A percentile compares a stretch with the other conserved stretches of the same genome.
phyloP scores from a whole-genome alignment of 1,284 basidiomycete species.

The Leccinum laetum region DNA sequence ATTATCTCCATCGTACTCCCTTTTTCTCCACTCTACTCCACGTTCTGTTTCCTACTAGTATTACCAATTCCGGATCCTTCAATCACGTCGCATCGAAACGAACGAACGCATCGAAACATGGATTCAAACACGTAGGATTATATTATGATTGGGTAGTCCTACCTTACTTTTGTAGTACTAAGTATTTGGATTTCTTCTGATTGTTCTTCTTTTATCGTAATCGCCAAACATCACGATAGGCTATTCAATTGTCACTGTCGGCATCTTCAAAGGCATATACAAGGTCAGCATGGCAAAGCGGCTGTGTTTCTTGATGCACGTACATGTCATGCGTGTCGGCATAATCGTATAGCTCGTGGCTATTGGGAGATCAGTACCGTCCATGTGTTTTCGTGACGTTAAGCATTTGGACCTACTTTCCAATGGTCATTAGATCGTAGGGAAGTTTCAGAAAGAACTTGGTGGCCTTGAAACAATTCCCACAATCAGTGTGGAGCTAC shows the following conservation, averaged over 20 bases:
- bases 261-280: background rate
- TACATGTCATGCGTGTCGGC: slow-evolving; percentile 75
- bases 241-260: background rate
- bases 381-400: background rate
- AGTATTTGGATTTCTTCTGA: background rate
- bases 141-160: background rate
- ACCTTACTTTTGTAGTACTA: background rate
- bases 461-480: slow-evolving; percentile 46
- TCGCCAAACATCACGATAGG: background rate
- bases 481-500: background rate
- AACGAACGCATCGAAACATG: background rate
- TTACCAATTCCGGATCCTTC: too few relatives aligned
- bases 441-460: slow-evolving; percentile 74
- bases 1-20: too few relatives aligned
- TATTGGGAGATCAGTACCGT: slow-evolving; percentile 27
- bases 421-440: slow-evolving; percentile 85
- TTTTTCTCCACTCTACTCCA: too few relatives aligned
- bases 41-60: too few relatives aligned
- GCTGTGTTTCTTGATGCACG: slow-evolving; percentile 17
- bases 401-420: slow-evolving; percentile 53
- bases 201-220: background rate
- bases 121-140: background rate
- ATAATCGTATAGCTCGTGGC: slow-evolving; percentile 87
- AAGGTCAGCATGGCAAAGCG: slow-evolving; percentile 11
- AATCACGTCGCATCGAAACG: background rate